phyloP scores from a whole-genome alignment of 2,329 filamentous ascomycete species.

The Ceratocystis variospora region DNA sequence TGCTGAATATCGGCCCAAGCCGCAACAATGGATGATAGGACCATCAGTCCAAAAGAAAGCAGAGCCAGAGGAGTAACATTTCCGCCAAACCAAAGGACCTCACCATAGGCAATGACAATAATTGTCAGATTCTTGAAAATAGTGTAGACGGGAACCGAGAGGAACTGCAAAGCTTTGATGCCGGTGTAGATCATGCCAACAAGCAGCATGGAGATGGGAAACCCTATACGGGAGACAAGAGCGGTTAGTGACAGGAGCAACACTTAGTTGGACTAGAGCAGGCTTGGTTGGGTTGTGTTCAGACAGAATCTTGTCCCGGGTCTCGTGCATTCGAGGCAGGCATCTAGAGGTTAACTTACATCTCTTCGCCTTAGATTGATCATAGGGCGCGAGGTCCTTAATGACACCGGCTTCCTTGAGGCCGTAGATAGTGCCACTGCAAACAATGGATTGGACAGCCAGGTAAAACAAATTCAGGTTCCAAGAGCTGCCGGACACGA shows the following conservation, averaged over 20 bases:
- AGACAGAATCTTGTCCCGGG: too few species aligned
- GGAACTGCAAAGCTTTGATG: constrained; percentile 87
- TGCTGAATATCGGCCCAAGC: constrained; percentile 95
- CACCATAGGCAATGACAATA: constrained; percentile 95
- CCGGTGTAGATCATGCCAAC: constrained; percentile 99
- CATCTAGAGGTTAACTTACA: constrained; percentile 42
- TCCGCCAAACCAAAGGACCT: constrained; percentile 96
- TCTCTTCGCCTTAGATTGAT: constrained; percentile 76
- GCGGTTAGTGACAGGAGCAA: neutral
- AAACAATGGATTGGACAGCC: constrained; percentile 79
- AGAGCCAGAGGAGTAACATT: constrained; percentile 76
- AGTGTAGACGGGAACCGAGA: constrained; percentile 96
- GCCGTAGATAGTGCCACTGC: constrained; percentile 66
- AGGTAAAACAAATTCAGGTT: constrained; percentile 96
- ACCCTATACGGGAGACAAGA: constrained; percentile 47
- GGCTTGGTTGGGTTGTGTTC: neutral
- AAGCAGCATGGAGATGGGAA: constrained; percentile 85
- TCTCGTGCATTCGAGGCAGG: neutral
- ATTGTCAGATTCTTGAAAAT: constrained; percentile 99
- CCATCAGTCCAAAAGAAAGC: constrained; percentile 92
- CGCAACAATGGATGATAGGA: constrained; percentile 82
- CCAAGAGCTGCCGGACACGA: constrained; percentile 78
- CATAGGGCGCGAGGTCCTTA: constrained; percentile 68
- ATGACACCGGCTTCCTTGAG: constrained; percentile 76
- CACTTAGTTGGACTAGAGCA: neutral